Evolutionary conservation across 192 early-diverging fungal genomes (phyloP), one percentile per base, ranked within the genome.

Genomic region (Umbelopsis sp.): DNA sequence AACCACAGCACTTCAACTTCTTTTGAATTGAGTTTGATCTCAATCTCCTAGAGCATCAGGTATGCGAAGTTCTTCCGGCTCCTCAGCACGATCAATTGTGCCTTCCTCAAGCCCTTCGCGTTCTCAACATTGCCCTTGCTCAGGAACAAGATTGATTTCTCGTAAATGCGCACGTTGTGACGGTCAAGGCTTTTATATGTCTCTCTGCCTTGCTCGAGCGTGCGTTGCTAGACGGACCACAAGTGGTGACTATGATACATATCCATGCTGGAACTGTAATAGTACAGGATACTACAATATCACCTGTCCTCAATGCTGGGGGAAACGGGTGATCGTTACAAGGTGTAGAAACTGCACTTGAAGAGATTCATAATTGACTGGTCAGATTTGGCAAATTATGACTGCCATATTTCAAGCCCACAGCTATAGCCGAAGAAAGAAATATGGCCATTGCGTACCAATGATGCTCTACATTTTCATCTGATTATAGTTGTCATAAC

Each of bases 271-370:
- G 55, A 61, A 61, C 16, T 61, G 55, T 18, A 61, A 61, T 35
- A 61, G 55, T 13, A 61, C 15, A n/a, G 55, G 55, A 0, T 61
- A 61, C 30, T 61, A 61, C 27, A 61, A 61, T 16, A 61, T 61
- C 55, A 61, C 55, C 35, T 61, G 55, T 25, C 55, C 55, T 16
- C 55, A 61, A 61, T 61, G 55, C 55, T 61, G 55, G 55, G 55
- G 55, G 0, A 61, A 25, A 25, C 25, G 55, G 4, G 55, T 61
- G 16, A 35, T 33, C 12, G 7, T 3, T 8, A 25, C 25, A 25
- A 61, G 16, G 33, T 61, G 55, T 61, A 61, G 30, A 61, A 35
- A 61, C 55, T 61, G 55, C 16, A 27, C 55, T 11, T 61, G 30
- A 16, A 13, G n/a, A 30, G 30, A 55, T n/a, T 16, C 9, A 35